Evolutionary conservation across 2,329 filamentous ascomycete species (phyloP).

Genomic region (Annulohypoxylon truncatum): DNA sequence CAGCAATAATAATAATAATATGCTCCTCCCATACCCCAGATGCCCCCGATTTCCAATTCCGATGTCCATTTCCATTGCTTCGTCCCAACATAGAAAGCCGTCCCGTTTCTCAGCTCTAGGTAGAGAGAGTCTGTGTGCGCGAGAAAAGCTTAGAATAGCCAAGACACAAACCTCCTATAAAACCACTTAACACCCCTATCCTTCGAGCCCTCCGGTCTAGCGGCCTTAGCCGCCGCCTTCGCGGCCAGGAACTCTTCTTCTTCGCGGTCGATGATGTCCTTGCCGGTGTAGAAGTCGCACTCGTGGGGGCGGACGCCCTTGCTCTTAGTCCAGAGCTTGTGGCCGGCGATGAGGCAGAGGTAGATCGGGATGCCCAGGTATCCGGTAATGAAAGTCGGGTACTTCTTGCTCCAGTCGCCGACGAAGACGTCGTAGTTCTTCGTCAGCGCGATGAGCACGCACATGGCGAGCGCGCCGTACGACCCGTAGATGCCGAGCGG

Average conservation of each 20-base stretch:
- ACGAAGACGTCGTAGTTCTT: slow-evolving; percentile 85
- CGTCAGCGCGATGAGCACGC: slow-evolving; percentile 78
- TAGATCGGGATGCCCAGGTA: slow-evolving; percentile 83
- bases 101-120: background rate
- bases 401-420: slow-evolving; percentile 59
- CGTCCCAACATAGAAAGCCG: background rate
- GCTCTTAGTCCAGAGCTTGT: slow-evolving; percentile 68
- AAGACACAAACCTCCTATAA: slow-evolving; percentile 68
- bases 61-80: background rate
- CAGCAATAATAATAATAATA: background rate
- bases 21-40: background rate
- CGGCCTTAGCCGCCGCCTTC: slow-evolving; percentile 56
- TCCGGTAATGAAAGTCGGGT: slow-evolving; percentile 81
- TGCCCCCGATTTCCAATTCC: background rate
- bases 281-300: slow-evolving; percentile 78
- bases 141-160: slow-evolving; percentile 73
- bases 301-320: slow-evolving; percentile 66
- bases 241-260: slow-evolving; percentile 74
- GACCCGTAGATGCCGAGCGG: slow-evolving; percentile 77
- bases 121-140: too few species aligned
- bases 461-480: slow-evolving; percentile 74
- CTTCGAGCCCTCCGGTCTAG: slow-evolving; percentile 40
- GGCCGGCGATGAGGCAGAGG: slow-evolving; percentile 74
- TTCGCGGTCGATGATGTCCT: slow-evolving; percentile 78
- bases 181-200: slow-evolving; percentile 59